Evolutionary conservation across 73 alveolate species (phyloP), one percentile per base, ranked within the genome.

Genomic region (Effrenium voratum): DNA sequence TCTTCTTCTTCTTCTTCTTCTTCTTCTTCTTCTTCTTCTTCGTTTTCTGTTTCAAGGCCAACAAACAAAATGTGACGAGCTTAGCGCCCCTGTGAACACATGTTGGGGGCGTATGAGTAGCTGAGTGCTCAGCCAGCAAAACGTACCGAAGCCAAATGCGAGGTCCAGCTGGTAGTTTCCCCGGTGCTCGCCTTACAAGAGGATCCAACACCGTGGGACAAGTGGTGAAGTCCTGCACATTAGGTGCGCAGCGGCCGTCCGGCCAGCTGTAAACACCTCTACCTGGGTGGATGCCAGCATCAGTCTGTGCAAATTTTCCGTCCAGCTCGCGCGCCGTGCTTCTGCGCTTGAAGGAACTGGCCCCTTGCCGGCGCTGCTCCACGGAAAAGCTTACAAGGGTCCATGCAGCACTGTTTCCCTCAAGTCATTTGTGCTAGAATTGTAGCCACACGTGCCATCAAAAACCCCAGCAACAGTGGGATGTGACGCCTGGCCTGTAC

Each of bases 191-290:
- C 96, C 96, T 90, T 26, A 32, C n/a, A n/a, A n/a, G n/a, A n/a
- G n/a, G n/a, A n/a, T n/a, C n/a, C n/a, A n/a, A 12, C 36, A 10
- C 1, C 47, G 43, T 0, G 22, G 15, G 63, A 36, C 36, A 16
- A n/a, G 45, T 34, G 5, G n/a, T 1, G 47, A 24, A 72, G 26
- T 0, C 24, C 50, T 57, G 13, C 24, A 47, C 38, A n/a, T n/a
- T n/a, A 16, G 63, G 36, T 24, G 5, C 32, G 44, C 73, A 2
- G 26, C 96, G 80, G 30, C 96, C 96, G 47, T 90, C 96, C 22
- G 96, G 96, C 96, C 96, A 90, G 12, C 87, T 90, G 86, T 66
- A 90, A 19, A 90, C 55, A 8, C 96, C 96, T n/a, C 96, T 60
- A 2, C 96, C 95, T 87, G 44, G n/a, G 46, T 52, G 43, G 40